Percentiles rank a stretch among this genome's conserved stretches.
Evolutionary conservation across 768 basidiomycete genomes (phyloP).

Genomic region (Calocera viscosa): DNA sequence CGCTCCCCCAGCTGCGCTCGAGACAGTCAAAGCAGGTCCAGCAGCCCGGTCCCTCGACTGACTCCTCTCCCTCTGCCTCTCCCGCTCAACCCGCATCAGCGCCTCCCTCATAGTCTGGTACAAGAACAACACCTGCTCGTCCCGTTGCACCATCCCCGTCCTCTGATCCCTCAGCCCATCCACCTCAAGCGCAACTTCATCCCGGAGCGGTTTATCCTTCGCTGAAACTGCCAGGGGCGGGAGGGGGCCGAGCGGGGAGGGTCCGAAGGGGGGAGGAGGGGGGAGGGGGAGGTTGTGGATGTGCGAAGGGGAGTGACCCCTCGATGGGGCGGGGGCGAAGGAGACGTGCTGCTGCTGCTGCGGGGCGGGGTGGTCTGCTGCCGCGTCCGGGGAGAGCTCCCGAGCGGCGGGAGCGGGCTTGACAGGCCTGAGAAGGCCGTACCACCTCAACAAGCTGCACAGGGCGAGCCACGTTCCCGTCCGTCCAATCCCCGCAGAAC

Average conservation of each 20-base stretch:
- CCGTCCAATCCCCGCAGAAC: slow-evolving; percentile 78
- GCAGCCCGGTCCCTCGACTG: neutral
- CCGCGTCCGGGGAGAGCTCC: too few species aligned
- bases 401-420: too few species aligned
- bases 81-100: neutral
- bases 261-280: neutral
- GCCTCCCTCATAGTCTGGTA: slow-evolving; percentile 41
- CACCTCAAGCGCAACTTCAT: slow-evolving; percentile 59
- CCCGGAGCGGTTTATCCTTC: slow-evolving; percentile 31
- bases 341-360: slow-evolving; percentile 15
- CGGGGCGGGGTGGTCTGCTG: slow-evolving; percentile 21
- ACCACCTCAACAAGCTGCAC: slow-evolving; percentile 58
- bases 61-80: neutral
- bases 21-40: neutral
- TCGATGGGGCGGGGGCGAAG: slow-evolving; percentile 8
- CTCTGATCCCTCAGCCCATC: slow-evolving; percentile 71
- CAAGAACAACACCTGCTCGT: slow-evolving; percentile 50
- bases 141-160: slow-evolving; percentile 66
- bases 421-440: slow-evolving; percentile 32
- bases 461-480: slow-evolving; percentile 78
- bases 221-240: slow-evolving; percentile 42
- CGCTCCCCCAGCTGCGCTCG: neutral
- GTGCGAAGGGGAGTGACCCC: slow-evolving; percentile 18
- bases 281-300: slow-evolving; percentile 13
- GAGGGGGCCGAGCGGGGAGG: neutral